Evolutionary conservation across 1,284 basidiomycete species (phyloP).

Genomic region (Neotropicomus parvogracilis): DNA sequence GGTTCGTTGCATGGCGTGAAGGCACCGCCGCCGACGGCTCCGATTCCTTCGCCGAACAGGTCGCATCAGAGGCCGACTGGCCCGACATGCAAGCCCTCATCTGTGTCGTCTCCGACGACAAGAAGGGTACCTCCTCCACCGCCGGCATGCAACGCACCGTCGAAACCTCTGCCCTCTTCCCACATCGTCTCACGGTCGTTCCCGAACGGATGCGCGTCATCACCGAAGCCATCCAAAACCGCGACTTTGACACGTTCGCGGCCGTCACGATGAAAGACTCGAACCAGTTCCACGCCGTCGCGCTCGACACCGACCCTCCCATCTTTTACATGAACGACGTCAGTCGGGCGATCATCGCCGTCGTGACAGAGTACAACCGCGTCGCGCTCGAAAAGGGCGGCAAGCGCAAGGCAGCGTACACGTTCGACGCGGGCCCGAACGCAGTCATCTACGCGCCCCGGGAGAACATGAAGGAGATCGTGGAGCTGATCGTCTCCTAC

Average conservation of each 20-base stretch:
- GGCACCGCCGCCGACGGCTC: constrained; percentile 60
- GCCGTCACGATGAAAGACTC: constrained; percentile 94
- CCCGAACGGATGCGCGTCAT: constrained; percentile 86
- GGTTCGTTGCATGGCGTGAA: constrained; percentile 92
- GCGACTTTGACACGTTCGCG: constrained; percentile 90
- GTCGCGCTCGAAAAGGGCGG: constrained; percentile 60
- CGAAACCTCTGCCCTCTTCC: constrained; percentile 84
- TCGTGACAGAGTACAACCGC: constrained; percentile 95
- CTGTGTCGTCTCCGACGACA: constrained; percentile 94
- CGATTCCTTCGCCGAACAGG: constrained; percentile 87
- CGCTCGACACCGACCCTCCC: constrained; percentile 93
- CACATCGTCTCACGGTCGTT: constrained; percentile 91
- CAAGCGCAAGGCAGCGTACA: constrained; percentile 87
- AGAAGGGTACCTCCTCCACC: constrained; percentile 95
- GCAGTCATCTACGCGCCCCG: constrained; percentile 93
- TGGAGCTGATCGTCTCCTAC: constrained; percentile 71
- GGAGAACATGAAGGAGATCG: constrained; percentile 74
- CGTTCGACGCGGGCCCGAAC: constrained; percentile 98
- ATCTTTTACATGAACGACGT: constrained; percentile 99
- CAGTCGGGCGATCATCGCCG: constrained; percentile 77
- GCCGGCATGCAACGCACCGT: constrained; percentile 97
- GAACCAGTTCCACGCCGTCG: constrained; percentile 98
- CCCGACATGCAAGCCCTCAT: constrained; percentile 95
- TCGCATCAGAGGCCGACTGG: constrained; percentile 89
- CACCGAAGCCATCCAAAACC: constrained; percentile 70